A percentile compares a stretch with the other conserved stretches of the same genome.
Evolutionary conservation across 2,329 filamentous ascomycete genomes (phyloP).

Genomic region (Fusarium kyushuense): DNA sequence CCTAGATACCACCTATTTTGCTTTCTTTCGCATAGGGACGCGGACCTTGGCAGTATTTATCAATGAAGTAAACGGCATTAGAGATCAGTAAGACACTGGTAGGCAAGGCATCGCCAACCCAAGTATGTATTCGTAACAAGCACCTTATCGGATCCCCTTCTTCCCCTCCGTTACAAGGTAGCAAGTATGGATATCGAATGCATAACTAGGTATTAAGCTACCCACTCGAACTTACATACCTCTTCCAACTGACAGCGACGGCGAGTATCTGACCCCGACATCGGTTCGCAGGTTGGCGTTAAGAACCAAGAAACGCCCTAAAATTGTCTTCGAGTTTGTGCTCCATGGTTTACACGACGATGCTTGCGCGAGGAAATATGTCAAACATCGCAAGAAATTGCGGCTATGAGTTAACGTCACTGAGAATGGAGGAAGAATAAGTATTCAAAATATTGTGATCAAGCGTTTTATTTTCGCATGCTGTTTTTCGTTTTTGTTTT

Average conservation of each 20-base stretch:
- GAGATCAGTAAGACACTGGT: not conserved
- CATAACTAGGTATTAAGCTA: not conserved
- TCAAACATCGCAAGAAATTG: not conserved
- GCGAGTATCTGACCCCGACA: not conserved
- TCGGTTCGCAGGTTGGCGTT: not conserved
- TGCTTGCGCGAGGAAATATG: not conserved
- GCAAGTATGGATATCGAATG: not conserved
- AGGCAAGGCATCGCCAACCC: not conserved
- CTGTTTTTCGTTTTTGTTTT: not conserved
- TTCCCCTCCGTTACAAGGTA: not conserved
- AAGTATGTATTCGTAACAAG: not conserved
- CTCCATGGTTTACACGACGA: not conserved
- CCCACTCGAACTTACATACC: not conserved
- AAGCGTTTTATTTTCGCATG: not conserved
- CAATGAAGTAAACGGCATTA: not conserved
- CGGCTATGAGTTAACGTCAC: not conserved
- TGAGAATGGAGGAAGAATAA: too few relatives aligned
- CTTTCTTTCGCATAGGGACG: not conserved
- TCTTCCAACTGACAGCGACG: not conserved
- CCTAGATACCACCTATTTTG: slow-evolving; percentile 4
- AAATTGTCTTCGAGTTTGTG: not conserved
- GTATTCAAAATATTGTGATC: too few relatives aligned
- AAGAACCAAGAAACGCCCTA: not conserved
- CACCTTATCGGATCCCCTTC: not conserved
- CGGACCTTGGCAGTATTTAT: not conserved